Base-by-base conservation (phyloP, 164 flowering plant species). In the Tetracentron sinense region DNA sequence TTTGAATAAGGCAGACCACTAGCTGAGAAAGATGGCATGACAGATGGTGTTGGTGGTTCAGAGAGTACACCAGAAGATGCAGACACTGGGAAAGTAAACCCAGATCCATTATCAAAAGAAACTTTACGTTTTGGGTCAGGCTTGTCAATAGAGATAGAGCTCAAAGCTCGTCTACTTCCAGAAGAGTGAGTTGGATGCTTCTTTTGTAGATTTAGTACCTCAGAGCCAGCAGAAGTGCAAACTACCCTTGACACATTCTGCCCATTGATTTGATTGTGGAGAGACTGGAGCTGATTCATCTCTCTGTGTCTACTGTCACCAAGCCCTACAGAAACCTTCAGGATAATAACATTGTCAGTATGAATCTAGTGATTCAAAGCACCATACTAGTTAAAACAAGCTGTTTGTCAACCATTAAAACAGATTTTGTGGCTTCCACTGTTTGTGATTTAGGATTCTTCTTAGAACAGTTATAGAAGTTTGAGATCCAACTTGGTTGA, bases 21-120 rank as follows among this genome's bases (percentile, higher is more conserved):
- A 12, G 70, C 60, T 4, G 78, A 58, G n/a, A 60, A 63, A 49
- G 77, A 68, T 29, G 96, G 89, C 74, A 72, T 42, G 57, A 87
- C 65, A 25, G 92, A 78, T 49, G 96, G 96, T 8, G 93, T 90
- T 52, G 98, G 96, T 17, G 85, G 92, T 69, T 94, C 97, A 54
- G 82, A 69, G 19, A 73, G 57, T 31, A 49, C 73, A 30, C 79
- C 81, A 26, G 76, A 70, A 38, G 85, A 73, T 38, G 82, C 71
- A 62, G 92, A 71, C 26, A 87, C 79, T 8, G 96, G 96, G 67
- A 90, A 93, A 16, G 86, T 81, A 72, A 90, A 90, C 11, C 86
- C 88, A 17, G 68, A 56, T 48, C 79, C 79, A 62, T 67, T 69
- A 63, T 71, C 88, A 29, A 80, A 57, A n/a, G 86, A 30, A 54